Conservation (phyloP, 164 flowering plant species). For the Vitis labrusca region DNA sequence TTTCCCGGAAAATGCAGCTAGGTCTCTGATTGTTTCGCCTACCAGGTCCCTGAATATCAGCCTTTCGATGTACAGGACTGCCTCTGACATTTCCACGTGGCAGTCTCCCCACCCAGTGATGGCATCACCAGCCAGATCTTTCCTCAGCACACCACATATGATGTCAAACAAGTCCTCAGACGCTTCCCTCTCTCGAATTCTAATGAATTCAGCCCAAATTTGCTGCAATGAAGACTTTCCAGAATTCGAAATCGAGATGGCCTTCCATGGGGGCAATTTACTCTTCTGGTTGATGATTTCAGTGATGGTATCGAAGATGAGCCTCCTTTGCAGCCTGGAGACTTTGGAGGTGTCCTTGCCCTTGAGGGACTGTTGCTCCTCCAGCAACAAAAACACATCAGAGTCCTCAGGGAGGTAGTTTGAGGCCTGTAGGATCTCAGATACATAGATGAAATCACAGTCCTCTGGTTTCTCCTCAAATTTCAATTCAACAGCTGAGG, state of each 20-base stretch:
- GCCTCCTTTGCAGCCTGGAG: constrained; percentile 58
- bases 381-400: constrained; percentile 52
- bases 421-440: constrained; percentile 62
- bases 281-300: constrained; percentile 60
- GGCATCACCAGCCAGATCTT: constrained; percentile 60
- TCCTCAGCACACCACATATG: constrained; percentile 55
- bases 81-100: constrained; percentile 55
- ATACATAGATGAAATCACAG: constrained; percentile 57
- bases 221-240: constrained; percentile 28
- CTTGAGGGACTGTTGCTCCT: constrained; percentile 55
- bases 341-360: constrained; percentile 43
- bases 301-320: constrained; percentile 60
- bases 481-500: constrained; percentile 25
- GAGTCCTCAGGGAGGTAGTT: constrained; percentile 49
- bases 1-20: constrained; percentile 41
- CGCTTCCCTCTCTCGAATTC: constrained; percentile 41
- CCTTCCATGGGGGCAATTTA: constrained; percentile 66
- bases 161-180: constrained; percentile 55
- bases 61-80: constrained; percentile 81
- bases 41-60: constrained; percentile 81
- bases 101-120: constrained; percentile 60
- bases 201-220: constrained; percentile 64
- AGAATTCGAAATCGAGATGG: constrained; percentile 10
- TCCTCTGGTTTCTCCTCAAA: constrained; percentile 32
- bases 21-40: constrained; percentile 67